These are phyloP conservation scores for Populus nigra DNA, from an alignment of 345 rosid species.

Conservation along the genomic window DNA sequence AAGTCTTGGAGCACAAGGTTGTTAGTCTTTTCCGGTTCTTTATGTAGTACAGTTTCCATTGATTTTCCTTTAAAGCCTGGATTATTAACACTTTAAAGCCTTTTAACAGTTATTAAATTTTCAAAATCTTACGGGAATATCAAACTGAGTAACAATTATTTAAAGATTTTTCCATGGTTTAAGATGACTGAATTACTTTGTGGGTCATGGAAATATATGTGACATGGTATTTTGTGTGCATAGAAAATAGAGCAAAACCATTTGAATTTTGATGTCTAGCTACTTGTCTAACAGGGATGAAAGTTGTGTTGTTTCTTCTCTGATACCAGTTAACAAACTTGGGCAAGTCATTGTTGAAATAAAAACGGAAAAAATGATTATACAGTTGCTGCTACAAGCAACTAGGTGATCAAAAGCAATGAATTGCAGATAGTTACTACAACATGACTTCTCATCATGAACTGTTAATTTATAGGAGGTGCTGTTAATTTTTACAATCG, in stretches of 20 bases:
- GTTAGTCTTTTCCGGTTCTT: neutral
- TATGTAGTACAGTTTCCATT: neutral
- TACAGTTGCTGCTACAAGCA: neutral
- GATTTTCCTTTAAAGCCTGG: neutral
- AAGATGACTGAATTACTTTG: neutral
- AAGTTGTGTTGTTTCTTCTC: no score
- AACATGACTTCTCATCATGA: neutral
- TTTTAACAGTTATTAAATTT: no score
- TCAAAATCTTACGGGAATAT: neutral
- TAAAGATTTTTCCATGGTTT: neutral
- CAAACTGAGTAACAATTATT: neutral
- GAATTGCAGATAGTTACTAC: neutral
- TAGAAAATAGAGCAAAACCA: no score
- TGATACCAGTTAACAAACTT: neutral
- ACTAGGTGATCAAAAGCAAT: neutral
- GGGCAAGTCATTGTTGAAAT: neutral
- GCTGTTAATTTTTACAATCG: neutral
- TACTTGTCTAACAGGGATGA: no score
- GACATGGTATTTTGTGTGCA: neutral
- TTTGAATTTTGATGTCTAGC: neutral
- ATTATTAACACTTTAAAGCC: neutral
- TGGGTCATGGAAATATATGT: neutral
- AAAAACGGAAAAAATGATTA: neutral
- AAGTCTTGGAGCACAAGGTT: constrained; percentile 77
- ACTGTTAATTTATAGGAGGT: neutral